Conservation (phyloP, 78 protist genomes). For the Dictyostelium brefeldianum region DNA sequence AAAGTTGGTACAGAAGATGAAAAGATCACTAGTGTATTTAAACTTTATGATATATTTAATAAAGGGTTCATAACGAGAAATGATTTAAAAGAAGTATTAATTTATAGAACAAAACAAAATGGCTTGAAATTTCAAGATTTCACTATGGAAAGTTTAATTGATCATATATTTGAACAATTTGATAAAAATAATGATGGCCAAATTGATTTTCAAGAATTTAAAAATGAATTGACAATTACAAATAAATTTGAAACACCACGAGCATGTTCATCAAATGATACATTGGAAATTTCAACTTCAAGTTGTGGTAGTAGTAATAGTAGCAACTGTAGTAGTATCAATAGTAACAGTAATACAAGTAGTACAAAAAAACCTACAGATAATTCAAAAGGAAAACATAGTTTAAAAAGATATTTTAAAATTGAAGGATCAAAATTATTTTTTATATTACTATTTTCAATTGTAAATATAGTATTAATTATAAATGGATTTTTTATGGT, state of each 20-base stretch:
- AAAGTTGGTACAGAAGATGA: constrained; percentile 56
- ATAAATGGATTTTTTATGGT: background rate
- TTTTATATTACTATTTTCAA: background rate
- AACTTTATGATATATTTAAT: constrained; percentile 47
- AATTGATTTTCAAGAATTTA: constrained; percentile 54
- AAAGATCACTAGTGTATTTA: constrained; percentile 30
- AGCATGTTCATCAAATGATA: background rate
- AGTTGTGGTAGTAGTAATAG: background rate
- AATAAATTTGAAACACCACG: background rate
- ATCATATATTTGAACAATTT: constrained; percentile 66
- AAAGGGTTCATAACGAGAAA: constrained; percentile 41
- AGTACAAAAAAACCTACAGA: background rate
- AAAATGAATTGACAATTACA: constrained; percentile 8
- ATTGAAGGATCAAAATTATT: constrained; percentile 59
- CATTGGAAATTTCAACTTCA: too few relatives aligned
- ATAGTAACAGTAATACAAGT: background rate
- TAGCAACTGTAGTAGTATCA: background rate
- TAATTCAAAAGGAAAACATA: background rate
- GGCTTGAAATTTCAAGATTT: constrained; percentile 35
- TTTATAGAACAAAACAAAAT: constrained; percentile 35
- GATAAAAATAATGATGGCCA: constrained; percentile 53
- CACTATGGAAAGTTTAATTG: constrained; percentile 46
- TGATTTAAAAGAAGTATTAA: constrained; percentile 40
- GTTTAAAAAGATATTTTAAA: constrained; percentile 37
- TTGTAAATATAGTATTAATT: constrained; percentile 4